Evolutionary conservation across 208 protist genomes (phyloP).

Genomic region (Acanthamoeba castellanii): DNA sequence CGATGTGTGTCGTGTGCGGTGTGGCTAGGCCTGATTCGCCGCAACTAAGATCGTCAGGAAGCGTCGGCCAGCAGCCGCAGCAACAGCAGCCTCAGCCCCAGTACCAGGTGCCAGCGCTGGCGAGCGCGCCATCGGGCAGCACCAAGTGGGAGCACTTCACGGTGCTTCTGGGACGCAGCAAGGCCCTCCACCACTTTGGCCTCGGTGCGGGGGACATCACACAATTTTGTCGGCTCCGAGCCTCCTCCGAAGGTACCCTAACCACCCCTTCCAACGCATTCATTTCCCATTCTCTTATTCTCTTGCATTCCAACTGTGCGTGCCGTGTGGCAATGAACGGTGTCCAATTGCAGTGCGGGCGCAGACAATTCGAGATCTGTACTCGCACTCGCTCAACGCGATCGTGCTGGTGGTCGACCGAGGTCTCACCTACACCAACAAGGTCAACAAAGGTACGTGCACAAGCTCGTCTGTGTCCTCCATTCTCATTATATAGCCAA

Average conservation of each 20-base stretch:
- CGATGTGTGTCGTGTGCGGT: not conserved
- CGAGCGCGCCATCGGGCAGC: not conserved
- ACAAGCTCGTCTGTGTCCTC: not conserved
- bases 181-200: constrained; percentile 48
- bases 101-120: not conserved
- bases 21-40: not conserved
- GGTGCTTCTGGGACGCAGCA: constrained; percentile 12
- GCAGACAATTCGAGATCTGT: constrained; percentile 26
- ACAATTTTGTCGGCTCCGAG: constrained; percentile 35
- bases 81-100: not conserved
- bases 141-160: constrained; percentile 58
- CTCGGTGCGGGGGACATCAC: constrained; percentile 24
- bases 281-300: not conserved
- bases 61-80: not conserved
- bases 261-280: not conserved
- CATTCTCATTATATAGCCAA: too few species aligned
- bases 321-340: not conserved
- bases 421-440: constrained; percentile 34
- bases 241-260: not conserved
- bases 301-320: not conserved
- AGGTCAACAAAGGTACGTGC: constrained; percentile 25
- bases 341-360: not conserved
- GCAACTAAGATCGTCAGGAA: not conserved
- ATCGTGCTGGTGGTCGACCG: constrained; percentile 53
- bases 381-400: constrained; percentile 6